These are phyloP conservation scores for Torulaspora quercuum DNA, from an alignment of 805 yeast genomes.

Conservation along the genomic window DNA sequence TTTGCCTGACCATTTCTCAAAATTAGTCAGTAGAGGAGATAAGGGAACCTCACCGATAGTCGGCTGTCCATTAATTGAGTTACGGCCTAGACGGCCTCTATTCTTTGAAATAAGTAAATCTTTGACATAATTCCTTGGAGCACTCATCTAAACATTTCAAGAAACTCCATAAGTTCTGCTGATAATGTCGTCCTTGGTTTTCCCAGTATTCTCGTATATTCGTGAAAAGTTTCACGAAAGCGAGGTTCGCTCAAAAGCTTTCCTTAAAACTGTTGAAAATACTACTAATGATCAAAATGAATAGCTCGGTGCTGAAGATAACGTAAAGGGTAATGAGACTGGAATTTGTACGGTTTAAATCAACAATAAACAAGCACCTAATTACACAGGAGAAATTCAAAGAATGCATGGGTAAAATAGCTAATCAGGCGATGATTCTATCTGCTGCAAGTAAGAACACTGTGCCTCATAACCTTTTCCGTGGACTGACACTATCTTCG, in stretches of 20 bases:
- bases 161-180: too few species aligned
- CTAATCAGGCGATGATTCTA: conserved; percentile 55
- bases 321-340: conserved; percentile 5
- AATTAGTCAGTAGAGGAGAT: conserved; percentile 31
- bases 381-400: conserved; percentile 31
- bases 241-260: too few species aligned
- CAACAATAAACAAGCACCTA: conserved; percentile 16
- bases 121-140: too few species aligned
- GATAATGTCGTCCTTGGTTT: too few species aligned
- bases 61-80: background rate
- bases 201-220: too few species aligned
- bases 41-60: conserved; percentile 3
- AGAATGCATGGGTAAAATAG: conserved; percentile 46
- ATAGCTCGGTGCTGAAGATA: background rate
- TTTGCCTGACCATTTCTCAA: conserved; percentile 38
- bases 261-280: too few species aligned
- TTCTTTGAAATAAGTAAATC: too few species aligned
- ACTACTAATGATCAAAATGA: too few species aligned
- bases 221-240: too few species aligned
- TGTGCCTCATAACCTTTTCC: conserved; percentile 21
- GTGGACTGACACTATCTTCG: conserved; percentile 83
- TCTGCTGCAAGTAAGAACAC: conserved; percentile 45
- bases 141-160: too few species aligned
- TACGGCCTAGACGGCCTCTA: too few species aligned
- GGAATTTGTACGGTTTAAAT: conserved; percentile 13